phyloP scores from a whole-genome alignment of 169 alveolate species.

The Plasmodium berghei region DNA sequence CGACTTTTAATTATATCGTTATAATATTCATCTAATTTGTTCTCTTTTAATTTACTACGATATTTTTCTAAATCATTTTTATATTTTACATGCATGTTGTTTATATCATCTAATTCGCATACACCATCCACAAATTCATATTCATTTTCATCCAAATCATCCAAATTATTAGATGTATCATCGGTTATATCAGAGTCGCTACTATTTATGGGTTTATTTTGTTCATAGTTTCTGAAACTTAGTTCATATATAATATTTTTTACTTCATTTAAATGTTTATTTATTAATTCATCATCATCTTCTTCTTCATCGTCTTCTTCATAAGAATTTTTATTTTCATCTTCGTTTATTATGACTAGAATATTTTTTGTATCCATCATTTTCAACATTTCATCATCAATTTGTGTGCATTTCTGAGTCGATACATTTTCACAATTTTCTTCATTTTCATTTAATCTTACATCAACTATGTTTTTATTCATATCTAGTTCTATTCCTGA shows the following conservation, averaged over 20 bases:
- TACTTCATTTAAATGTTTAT: conserved; percentile 11
- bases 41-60: conserved; percentile 18
- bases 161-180: not conserved
- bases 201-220: not conserved
- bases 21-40: conserved; percentile 47
- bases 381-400: too few relatives aligned
- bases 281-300: conserved; percentile 19
- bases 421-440: too few relatives aligned
- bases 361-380: too few relatives aligned
- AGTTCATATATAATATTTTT: conserved; percentile 3
- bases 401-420: too few relatives aligned
- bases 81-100: conserved; percentile 7
- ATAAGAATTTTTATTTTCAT: not conserved
- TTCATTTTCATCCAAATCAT: not conserved
- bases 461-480: too few relatives aligned
- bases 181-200: not conserved
- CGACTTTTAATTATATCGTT: conserved; percentile 32
- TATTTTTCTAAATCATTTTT: conserved; percentile 21
- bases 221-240: not conserved
- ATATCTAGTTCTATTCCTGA: too few relatives aligned
- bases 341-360: too few relatives aligned
- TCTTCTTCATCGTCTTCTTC: conserved; percentile 10
- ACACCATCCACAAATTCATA: not conserved
- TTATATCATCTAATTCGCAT: not conserved
- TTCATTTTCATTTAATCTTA: too few relatives aligned